phyloP scores from a whole-genome alignment of 2,329 filamentous ascomycete genomes.

The Talaromyces sp. region DNA sequence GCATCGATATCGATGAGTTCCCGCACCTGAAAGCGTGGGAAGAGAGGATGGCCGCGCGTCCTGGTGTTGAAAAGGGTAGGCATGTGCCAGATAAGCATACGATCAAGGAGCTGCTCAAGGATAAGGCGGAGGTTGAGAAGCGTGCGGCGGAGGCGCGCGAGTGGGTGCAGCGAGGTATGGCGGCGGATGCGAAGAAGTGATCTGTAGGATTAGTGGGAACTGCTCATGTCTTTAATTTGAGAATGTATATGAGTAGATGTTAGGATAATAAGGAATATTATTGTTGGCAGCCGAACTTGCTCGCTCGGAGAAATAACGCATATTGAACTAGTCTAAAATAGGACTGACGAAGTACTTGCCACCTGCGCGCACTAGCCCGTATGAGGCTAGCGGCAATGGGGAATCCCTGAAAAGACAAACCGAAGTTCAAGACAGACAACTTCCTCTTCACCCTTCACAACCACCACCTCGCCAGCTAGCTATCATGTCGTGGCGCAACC shows the following conservation, averaged over 20 bases:
- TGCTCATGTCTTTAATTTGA: too few relatives aligned
- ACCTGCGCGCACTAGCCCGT: not conserved
- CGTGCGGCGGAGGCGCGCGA: slow-evolving; percentile 39
- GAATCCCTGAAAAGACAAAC: not conserved
- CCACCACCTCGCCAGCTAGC: slow-evolving; percentile 5
- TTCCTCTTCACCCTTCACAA: slow-evolving; percentile 1
- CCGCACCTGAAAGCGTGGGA: slow-evolving; percentile 73
- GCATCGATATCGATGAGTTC: slow-evolving; percentile 68
- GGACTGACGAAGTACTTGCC: not conserved
- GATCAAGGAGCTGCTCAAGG: slow-evolving; percentile 54
- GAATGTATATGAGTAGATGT: not conserved
- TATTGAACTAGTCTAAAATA: not conserved
- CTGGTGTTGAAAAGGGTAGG: slow-evolving; percentile 68
- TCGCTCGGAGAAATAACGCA: not conserved
- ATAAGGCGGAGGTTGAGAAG: slow-evolving; percentile 54
- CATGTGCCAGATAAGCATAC: slow-evolving; percentile 63
- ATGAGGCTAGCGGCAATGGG: not conserved
- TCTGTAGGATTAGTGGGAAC: not conserved
- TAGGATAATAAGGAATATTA: not conserved
- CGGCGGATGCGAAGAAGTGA: slow-evolving; percentile 55
- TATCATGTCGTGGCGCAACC: slow-evolving; percentile 59
- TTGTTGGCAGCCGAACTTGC: not conserved
- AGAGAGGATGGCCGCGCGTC: slow-evolving; percentile 61
- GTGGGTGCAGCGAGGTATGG: slow-evolving; percentile 69
- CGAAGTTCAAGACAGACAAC: not conserved